Percentiles rank a stretch among this genome's conserved stretches.
Evolutionary conservation across 352 stramenopile genomes (phyloP).

Genomic region (Aphanomyces cochlioides): DNA sequence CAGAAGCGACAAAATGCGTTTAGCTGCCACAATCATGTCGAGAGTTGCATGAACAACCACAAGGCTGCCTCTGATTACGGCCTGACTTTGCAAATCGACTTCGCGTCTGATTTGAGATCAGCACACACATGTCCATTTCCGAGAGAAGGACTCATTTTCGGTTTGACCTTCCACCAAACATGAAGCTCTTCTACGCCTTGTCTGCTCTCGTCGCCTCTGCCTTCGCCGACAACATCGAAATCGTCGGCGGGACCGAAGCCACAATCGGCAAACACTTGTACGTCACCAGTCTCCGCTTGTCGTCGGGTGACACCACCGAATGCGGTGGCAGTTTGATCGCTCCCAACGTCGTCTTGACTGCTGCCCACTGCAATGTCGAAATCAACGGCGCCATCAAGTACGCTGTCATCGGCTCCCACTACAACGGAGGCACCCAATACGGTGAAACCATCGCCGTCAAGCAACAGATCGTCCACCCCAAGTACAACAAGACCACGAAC

Average conservation of each 20-base stretch:
- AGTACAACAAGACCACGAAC: conserved; percentile 36
- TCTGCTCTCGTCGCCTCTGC: neutral
- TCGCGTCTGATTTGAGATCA: too few relatives aligned
- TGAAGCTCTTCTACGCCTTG: neutral
- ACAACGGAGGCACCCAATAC: conserved; percentile 39
- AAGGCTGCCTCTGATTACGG: too few relatives aligned
- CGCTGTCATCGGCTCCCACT: conserved; percentile 55
- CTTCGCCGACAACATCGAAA: neutral
- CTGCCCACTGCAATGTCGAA: conserved; percentile 33
- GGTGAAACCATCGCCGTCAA: conserved; percentile 40
- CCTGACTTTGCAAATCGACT: too few relatives aligned
- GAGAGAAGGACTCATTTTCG: too few relatives aligned
- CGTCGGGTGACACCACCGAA: neutral
- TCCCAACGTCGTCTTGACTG: conserved; percentile 38
- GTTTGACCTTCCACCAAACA: neutral
- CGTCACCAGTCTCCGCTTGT: neutral
- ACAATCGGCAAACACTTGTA: neutral
- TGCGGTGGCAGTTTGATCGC: conserved; percentile 39
- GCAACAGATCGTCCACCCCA: conserved; percentile 35
- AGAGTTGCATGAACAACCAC: too few relatives aligned
- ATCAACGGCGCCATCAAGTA: conserved; percentile 39
- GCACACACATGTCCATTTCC: too few relatives aligned
- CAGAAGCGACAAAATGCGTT: too few relatives aligned
- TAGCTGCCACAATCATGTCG: too few relatives aligned
- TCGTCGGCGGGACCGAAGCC: conserved; percentile 12